Base-by-base conservation (phyloP, 176 grass and related monocot genomes). In the Chloris gayana region DNA sequence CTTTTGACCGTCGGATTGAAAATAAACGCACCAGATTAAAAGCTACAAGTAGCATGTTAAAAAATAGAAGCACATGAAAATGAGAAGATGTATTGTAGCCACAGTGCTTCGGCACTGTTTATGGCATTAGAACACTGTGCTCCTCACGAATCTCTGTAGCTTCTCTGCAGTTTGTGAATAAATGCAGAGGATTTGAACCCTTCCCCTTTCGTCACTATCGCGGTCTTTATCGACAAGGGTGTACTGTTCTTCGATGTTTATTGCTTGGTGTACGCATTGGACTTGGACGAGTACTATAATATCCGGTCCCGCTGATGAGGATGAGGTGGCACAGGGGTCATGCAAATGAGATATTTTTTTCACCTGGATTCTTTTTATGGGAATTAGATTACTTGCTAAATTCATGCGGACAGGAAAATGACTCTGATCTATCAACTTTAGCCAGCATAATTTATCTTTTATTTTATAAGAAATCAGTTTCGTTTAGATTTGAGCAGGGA, bases 221-320 rank as follows among this genome's bases (percentile, higher is more conserved):
- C 51, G 59, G 18, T 65, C 85, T 4, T 44, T 4, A 4, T 61
- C 38, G 35, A 32, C 38, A 34, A 12, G 24, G 19, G 19, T 15
- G 58, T 25, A 27, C 73, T 76, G 44, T 73, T 42, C 30, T 32
- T 60, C 34, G 26, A 71, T 34, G 67, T 32, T 49, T 75, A 69
- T 58, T 63, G 86, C 42, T 84, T 1, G 41, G 69, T 50, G 64
- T 32, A 79, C 62, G 29, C 76, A 21, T 19, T 32, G 61, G 30
- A 7, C 14, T 30, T 61, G 2, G 57, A 41, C 25, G 27, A 27
- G 60, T 64, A 77, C 57, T 77, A 77, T 63, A 63, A 35, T 77
- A 33, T 77, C 19, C 27, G 64, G n/a, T n/a, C n/a, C n/a, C n/a
- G n/a, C n/a, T n/a, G n/a, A n/a, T n/a, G n/a, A n/a, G n/a, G n/a